Base-by-base conservation (phyloP, 345 rosid species). In the Barbarea vulgaris region DNA sequence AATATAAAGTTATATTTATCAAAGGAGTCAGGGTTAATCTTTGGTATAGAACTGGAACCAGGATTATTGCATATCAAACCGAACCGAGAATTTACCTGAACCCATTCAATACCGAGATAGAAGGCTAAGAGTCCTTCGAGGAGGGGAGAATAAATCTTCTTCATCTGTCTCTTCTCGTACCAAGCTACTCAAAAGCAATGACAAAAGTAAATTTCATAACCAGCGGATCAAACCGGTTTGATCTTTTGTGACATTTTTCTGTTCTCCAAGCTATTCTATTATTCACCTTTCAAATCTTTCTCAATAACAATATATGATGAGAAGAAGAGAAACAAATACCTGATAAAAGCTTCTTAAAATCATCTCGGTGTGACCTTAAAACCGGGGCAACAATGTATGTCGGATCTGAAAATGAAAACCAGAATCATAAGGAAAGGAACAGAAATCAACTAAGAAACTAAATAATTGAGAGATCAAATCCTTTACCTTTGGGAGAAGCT, bases 141-240 rank as follows among this genome's bases (percentile, higher is more conserved):
- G 17, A 94, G 95, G 4, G 97, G 98, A 31, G 97, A 94, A 84
- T 94, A 94, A 41, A 94, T 91, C 85, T 91, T 91, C 77, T 85
- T 94, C 98, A 94, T 88, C 74, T 91, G 97, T 82, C 98, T 87
- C 83, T 90, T 91, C 78, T 94, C 90, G 15, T 94, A 94, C 98
- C 98, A 91, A 53, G 97, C 99, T 95, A 85, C 75, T n/a, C n/a
- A 61, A 67, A 67, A 54, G 8, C 55, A 64, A 25, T 46, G 44
- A 30, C 54, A 56, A 28, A 59, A 60, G 7, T 41, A 53, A n/a
- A 52, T 39, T 6, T 15, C 17, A 57, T 25, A 34, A 47, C 55
- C 54, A 41, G 6, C 21, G n/a, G 33, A 72, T 57, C 46, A 28
- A 30, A 58, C 31, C 34, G 53, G 64, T 22, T 54, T 67, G 30